phyloP scores from a whole-genome alignment of 2,329 filamentous ascomycete species.

The Mycocentrospora acerina region DNA sequence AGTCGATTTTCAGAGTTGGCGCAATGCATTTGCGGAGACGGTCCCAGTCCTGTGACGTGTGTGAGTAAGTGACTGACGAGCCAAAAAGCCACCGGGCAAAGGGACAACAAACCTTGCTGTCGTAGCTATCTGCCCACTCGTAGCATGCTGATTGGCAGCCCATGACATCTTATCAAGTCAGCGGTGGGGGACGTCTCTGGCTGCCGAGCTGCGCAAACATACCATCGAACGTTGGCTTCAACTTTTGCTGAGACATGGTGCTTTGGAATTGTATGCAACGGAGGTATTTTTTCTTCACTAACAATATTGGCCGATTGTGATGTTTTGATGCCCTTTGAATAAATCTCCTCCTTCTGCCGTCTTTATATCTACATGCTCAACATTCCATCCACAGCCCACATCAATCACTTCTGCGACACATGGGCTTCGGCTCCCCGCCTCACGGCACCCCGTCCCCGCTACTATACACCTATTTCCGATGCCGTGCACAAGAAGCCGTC shows the following conservation, averaged over 20 bases:
- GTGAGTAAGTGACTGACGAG: conserved; percentile 2
- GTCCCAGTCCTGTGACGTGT: conserved; percentile 54
- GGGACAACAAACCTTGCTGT: conserved; percentile 53
- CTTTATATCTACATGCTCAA: conserved; percentile 22
- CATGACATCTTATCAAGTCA: conserved; percentile 48
- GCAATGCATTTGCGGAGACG: conserved; percentile 63
- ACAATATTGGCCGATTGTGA: no score
- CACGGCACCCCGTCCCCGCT: conserved; percentile 23
- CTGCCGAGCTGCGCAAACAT: conserved; percentile 5
- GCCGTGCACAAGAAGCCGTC: conserved; percentile 29
- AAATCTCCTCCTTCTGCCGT: conserved; percentile 7
- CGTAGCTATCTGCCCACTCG: conserved; percentile 67
- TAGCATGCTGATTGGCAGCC: conserved; percentile 54
- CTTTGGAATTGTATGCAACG: conserved; percentile 1
- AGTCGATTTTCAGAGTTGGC: conserved; percentile 67
- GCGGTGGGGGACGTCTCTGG: conserved; percentile 5
- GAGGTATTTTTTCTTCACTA: no score
- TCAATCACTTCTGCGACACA: conserved; percentile 16
- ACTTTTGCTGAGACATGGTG: conserved; percentile 35
- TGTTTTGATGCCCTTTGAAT: no score
- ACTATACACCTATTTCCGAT: conserved; percentile 15
- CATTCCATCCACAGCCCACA: conserved; percentile 14
- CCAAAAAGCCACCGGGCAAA: not conserved
- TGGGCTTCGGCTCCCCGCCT: conserved; percentile 37
- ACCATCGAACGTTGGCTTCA: conserved; percentile 40